Evolutionary conservation across 2,329 filamentous ascomycete genomes (phyloP).

Genomic region (Cladorrhinum sp.): DNA sequence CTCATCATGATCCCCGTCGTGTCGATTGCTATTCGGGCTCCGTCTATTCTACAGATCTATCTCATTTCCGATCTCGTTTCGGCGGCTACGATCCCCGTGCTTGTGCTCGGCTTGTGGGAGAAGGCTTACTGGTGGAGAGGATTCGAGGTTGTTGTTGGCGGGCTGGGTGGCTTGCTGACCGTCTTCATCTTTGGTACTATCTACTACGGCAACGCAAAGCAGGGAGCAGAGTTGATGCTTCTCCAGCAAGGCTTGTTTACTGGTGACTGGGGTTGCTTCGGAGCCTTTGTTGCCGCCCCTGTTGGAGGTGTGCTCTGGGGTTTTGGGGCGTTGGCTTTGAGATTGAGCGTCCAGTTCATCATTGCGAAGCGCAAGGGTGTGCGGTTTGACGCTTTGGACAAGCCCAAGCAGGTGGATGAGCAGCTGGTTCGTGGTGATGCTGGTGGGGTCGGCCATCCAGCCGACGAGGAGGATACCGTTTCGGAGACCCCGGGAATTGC

Average conservation of each 20-base stretch:
- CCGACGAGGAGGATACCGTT: conserved; percentile 12
- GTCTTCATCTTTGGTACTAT: conserved; percentile 79
- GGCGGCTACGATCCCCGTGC: conserved; percentile 69
- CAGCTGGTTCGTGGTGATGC: conserved; percentile 9
- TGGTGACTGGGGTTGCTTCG: conserved; percentile 78
- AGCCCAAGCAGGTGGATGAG: conserved; percentile 35
- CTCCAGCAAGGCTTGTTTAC: conserved; percentile 71
- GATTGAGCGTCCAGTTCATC: conserved; percentile 58
- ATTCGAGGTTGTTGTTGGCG: conserved; percentile 75
- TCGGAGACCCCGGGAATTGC: conserved; percentile 22
- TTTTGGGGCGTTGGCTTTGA: conserved; percentile 56
- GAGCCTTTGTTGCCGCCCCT: conserved; percentile 77
- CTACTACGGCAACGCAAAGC: conserved; percentile 66
- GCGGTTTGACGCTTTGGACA: conserved; percentile 66
- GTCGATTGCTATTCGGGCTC: conserved; percentile 69
- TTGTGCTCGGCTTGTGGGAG: conserved; percentile 69
- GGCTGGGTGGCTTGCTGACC: conserved; percentile 71
- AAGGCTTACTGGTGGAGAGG: conserved; percentile 71
- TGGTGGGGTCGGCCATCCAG: background rate
- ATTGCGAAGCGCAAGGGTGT: conserved; percentile 55
- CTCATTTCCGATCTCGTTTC: conserved; percentile 78
- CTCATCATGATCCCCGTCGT: conserved; percentile 71
- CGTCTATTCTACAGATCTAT: conserved; percentile 76
- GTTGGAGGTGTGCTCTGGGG: conserved; percentile 72
- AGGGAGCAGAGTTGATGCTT: conserved; percentile 66